Evolutionary conservation across 169 alveolate species (phyloP), one percentile per base, ranked within the genome.

Genomic region (Eimeria sp.): DNA sequence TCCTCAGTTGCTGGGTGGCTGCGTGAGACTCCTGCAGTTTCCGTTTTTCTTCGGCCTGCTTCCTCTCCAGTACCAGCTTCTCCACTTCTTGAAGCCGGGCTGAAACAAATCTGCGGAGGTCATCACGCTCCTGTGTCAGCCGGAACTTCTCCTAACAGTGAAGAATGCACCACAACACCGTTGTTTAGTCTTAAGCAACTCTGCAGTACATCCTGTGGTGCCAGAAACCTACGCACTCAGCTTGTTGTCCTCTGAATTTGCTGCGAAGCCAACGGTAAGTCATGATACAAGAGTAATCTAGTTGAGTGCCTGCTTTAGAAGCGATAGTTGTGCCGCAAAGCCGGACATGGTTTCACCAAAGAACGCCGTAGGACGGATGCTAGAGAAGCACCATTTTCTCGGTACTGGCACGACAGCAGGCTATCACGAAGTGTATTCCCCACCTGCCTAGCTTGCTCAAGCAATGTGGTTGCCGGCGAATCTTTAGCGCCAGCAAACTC

Each of bases 71-170:
- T 40, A 64, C 78, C 82, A 87, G 80, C 64, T 87, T 87, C 37
- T 87, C 93, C 68, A 87, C 93, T 37, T 87, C 93, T 87, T 62
- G 93, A 64, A 87, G 93, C 68, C 82, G 66, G 27, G 93, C 93
- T 0, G 93, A 62, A 40, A 87, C 93, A 87, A 87, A 87, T 13
- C 78, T 37, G 72, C 93, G 93, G 30, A 87, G 93, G 9, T 87
- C 93, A 25, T 87, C 93, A 14, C 93, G 93, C 83, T 87, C 93
- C 68, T 87, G 66, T 25, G 66, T 56, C 64, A 87, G 83, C 18
- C 93, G 40, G 8, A 33, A 23, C 62, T 87, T 87, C 56, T 87
- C 93, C 93, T 87, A 33, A 43, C 6, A 33, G 58, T 30, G 9
- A n/a, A 11, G 56, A 74, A 74, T 18, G 4, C 58, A 3, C 16